Conservation (phyloP, 2,329 filamentous ascomycete genomes). For the Talaromyces amestolkiae region DNA sequence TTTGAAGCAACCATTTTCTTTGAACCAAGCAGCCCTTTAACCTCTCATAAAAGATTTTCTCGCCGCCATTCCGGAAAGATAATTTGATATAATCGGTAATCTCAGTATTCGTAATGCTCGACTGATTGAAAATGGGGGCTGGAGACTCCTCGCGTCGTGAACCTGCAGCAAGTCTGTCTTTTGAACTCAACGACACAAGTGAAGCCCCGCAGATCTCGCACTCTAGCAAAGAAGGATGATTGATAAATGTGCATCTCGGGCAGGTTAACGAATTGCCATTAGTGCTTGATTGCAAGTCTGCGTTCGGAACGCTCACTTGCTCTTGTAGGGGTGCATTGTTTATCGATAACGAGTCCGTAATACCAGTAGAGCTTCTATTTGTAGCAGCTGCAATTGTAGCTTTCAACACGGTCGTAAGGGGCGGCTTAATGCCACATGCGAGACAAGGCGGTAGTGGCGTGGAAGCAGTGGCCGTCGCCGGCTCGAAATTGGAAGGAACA, state of each 20-base stretch:
- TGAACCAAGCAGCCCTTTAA: constrained; percentile 86
- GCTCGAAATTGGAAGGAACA: constrained; percentile 90
- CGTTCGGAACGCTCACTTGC: background rate
- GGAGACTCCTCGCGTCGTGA: constrained; percentile 67
- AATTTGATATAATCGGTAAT: constrained; percentile 77
- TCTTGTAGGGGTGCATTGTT: constrained; percentile 19
- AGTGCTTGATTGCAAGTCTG: constrained; percentile 8
- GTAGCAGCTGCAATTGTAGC: constrained; percentile 74
- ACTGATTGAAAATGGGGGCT: constrained; percentile 61
- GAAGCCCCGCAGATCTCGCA: constrained; percentile 91
- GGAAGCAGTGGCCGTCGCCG: constrained; percentile 71
- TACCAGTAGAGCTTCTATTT: constrained; percentile 35
- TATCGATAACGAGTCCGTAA: constrained; percentile 20
- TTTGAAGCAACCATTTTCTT: constrained; percentile 89
- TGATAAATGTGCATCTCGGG: constrained; percentile 87
- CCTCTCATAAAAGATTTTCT: constrained; percentile 84
- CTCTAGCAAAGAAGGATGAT: constrained; percentile 78
- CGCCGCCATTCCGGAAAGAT: constrained; percentile 85
- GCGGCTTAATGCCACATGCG: constrained; percentile 90
- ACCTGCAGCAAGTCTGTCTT: constrained; percentile 32
- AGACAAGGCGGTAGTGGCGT: constrained; percentile 83
- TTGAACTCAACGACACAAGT: constrained; percentile 56
- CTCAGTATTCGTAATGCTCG: constrained; percentile 53
- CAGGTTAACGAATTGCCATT: constrained; percentile 51
- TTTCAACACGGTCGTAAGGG: constrained; percentile 77